These are phyloP conservation scores for Lactarius hatsudake DNA, from an alignment of 768 basidiomycete species.

Conservation along the genomic window DNA sequence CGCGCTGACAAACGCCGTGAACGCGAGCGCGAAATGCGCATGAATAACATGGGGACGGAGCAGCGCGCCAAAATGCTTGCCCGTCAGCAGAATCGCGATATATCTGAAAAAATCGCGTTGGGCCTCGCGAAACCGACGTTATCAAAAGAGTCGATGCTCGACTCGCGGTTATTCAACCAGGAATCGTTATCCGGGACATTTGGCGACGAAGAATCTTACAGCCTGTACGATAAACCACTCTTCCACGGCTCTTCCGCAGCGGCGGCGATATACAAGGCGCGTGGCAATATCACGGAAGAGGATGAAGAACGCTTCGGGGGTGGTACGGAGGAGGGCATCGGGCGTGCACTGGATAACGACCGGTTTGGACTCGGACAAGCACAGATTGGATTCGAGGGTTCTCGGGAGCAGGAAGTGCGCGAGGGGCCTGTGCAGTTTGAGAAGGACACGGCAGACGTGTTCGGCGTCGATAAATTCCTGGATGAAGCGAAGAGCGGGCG, in stretches of 20 bases:
- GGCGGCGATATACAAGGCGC: conserved; percentile 99
- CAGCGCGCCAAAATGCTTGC: conserved; percentile 95
- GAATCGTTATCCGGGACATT: conserved; percentile 81
- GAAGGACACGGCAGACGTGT: conserved; percentile 96
- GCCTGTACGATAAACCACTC: conserved; percentile 89
- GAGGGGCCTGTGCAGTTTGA: conserved; percentile 99
- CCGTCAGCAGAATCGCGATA: conserved; percentile 96
- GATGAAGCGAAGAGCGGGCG: conserved; percentile 96
- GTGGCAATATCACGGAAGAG: conserved; percentile 78
- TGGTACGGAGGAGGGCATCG: conserved; percentile 94
- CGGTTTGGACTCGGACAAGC: conserved; percentile 88
- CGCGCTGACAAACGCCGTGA: conserved; percentile 89
- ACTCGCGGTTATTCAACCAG: conserved; percentile 96
- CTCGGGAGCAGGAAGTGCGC: conserved; percentile 75
- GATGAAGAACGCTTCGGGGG: conserved; percentile 93
- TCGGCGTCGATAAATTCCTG: conserved; percentile 94
- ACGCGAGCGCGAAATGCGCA: conserved; percentile 94
- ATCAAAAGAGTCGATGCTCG: conserved; percentile 96
- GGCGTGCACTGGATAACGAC: conserved; percentile 87
- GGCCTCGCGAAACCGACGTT: conserved; percentile 95
- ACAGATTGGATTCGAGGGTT: conserved; percentile 87
- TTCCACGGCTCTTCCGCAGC: conserved; percentile 96
- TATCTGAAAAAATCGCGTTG: conserved; percentile 97
- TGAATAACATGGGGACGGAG: conserved; percentile 99
- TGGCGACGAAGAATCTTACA: conserved; percentile 92